Percentiles rank a stretch among this genome's conserved stretches.
Evolutionary conservation across 805 yeast genomes (phyloP).

Genomic region (Dipodascopsis tothii): DNA sequence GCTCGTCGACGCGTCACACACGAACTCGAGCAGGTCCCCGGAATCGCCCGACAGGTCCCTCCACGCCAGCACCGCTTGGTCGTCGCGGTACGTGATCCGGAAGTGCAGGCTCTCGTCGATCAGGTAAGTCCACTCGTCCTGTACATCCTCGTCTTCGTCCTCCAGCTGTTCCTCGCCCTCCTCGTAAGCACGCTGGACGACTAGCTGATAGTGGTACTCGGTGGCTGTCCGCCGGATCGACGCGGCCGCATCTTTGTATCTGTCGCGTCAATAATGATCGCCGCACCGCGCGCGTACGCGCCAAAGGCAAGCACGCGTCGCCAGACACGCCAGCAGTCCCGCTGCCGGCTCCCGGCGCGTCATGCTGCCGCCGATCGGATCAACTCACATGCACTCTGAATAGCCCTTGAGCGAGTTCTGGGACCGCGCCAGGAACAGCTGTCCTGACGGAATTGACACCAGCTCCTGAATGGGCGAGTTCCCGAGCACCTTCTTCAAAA

Average conservation of each 20-base stretch:
- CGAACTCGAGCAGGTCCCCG: conserved; percentile 77
- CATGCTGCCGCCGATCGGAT: neutral
- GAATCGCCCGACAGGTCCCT: conserved; percentile 74
- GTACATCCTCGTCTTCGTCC: conserved; percentile 38
- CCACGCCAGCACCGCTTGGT: conserved; percentile 64
- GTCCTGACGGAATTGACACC: conserved; percentile 69
- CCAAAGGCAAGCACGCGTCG: neutral
- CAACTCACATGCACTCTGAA: conserved; percentile 44
- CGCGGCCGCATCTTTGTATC: conserved; percentile 73
- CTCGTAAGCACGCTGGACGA: conserved; percentile 57
- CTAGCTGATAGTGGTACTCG: conserved; percentile 61
- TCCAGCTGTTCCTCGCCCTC: conserved; percentile 55
- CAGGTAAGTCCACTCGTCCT: conserved; percentile 65
- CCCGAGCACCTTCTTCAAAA: conserved; percentile 57
- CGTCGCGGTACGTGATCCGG: conserved; percentile 45
- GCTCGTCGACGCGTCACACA: conserved; percentile 48
- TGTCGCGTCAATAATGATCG: too few species aligned
- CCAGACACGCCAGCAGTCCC: neutral
- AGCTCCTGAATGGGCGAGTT: conserved; percentile 48
- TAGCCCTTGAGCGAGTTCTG: conserved; percentile 82
- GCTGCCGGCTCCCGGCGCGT: too few species aligned
- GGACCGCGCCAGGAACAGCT: conserved; percentile 62
- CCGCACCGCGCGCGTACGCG: too few species aligned
- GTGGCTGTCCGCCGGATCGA: conserved; percentile 60
- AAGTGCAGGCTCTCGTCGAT: conserved; percentile 56